Evolutionary conservation across 2,329 filamentous ascomycete genomes (phyloP).

Genomic region (Chaetomiaceae sp.): DNA sequence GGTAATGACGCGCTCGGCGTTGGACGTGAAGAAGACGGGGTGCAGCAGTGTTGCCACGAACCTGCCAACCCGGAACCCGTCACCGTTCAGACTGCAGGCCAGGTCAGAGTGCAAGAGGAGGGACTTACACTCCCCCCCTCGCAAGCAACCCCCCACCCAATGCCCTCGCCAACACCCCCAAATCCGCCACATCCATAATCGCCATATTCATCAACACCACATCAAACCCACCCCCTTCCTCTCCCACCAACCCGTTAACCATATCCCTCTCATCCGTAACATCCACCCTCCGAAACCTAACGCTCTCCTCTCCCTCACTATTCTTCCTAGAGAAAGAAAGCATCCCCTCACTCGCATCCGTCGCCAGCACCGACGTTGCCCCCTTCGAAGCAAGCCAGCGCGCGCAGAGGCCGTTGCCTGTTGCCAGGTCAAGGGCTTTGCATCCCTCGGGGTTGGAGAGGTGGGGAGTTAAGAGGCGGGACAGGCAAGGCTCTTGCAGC

Average conservation of each 20-base stretch:
- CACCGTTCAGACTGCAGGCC: too few relatives aligned
- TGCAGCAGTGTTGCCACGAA: slow-evolving; percentile 47
- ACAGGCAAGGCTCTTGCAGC: slow-evolving; percentile 40
- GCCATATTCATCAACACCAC: slow-evolving; percentile 47
- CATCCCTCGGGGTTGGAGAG: slow-evolving; percentile 22
- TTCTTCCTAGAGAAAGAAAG: slow-evolving; percentile 33
- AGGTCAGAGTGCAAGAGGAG: too few relatives aligned
- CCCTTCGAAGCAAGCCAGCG: slow-evolving; percentile 39
- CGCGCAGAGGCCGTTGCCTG: slow-evolving; percentile 46
- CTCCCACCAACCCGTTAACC: slow-evolving; percentile 26
- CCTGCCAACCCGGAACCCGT: not conserved
- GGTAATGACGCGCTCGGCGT: slow-evolving; percentile 37
- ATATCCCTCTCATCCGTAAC: slow-evolving; percentile 35
- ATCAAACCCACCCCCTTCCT: slow-evolving; percentile 33
- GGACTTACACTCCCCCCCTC: slow-evolving; percentile 38
- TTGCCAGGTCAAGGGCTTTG: slow-evolving; percentile 44
- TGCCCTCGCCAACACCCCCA: slow-evolving; percentile 39
- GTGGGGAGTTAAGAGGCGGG: slow-evolving; percentile 32
- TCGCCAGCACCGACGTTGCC: slow-evolving; percentile 36
- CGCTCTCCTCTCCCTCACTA: slow-evolving; percentile 16
- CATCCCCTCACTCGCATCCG: slow-evolving; percentile 42
- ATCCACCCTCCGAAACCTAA: slow-evolving; percentile 35
- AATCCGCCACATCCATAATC: slow-evolving; percentile 43
- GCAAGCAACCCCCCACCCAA: slow-evolving; percentile 38
- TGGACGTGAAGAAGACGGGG: slow-evolving; percentile 46